Evolutionary conservation across 176 grass and related monocot genomes (phyloP).

Genomic region (Chrysopogon serrulatus): DNA sequence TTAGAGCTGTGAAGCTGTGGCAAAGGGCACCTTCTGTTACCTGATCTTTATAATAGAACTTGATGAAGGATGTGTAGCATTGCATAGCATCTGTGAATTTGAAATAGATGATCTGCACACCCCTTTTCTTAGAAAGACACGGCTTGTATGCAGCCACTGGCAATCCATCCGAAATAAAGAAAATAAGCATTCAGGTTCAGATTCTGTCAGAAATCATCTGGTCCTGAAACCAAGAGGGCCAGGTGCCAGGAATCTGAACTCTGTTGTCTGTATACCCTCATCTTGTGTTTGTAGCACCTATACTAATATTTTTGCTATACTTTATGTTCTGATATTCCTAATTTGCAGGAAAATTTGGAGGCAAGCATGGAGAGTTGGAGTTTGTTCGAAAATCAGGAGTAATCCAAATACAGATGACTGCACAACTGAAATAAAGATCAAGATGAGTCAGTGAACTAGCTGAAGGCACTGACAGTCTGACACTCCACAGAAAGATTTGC

Average conservation of each 20-base stretch:
- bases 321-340: slow-evolving; percentile 7
- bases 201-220: neutral
- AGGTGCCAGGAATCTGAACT: neutral
- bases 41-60: slow-evolving; percentile 2
- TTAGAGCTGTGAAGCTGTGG: neutral
- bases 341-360: slow-evolving; percentile 28
- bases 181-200: neutral
- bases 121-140: neutral
- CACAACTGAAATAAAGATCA: neutral
- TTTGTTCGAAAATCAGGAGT: slow-evolving; percentile 5
- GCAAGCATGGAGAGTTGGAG: slow-evolving; percentile 24
- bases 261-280: neutral
- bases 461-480: neutral
- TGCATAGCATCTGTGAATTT: neutral
- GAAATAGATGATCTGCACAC: neutral
- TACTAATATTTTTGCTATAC: neutral
- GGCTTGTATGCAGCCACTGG: neutral
- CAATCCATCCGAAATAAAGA: neutral
- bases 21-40: neutral
- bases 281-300: neutral
- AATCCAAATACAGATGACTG: neutral
- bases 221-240: neutral
- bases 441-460: neutral
- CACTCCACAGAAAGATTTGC: neutral
- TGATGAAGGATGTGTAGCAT: neutral